These are phyloP conservation scores for Pythium sp. DNA, from an alignment of 352 stramenopile species.

Conservation along the genomic window DNA sequence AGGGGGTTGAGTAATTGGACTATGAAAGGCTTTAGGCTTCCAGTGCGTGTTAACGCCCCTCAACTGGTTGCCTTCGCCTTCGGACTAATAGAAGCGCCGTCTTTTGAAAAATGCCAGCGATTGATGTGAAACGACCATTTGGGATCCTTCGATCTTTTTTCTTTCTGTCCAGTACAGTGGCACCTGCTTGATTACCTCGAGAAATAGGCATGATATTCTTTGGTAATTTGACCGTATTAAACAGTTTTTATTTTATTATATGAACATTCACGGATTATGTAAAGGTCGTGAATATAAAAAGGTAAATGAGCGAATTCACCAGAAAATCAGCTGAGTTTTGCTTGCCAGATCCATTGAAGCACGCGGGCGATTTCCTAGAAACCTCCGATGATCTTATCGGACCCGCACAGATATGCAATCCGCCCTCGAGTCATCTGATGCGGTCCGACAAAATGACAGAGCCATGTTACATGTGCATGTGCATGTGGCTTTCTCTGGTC, in stretches of 20 bases:
- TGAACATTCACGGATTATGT: background rate
- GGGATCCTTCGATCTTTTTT: slow-evolving; percentile 3
- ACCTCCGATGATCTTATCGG: background rate
- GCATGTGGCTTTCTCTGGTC: background rate
- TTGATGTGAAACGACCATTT: slow-evolving; percentile 12
- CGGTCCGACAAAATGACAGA: background rate
- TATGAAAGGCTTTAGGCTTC: background rate
- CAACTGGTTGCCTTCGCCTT: background rate
- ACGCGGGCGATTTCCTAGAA: background rate
- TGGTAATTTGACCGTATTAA: background rate
- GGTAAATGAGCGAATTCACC: background rate
- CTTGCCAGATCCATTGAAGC: background rate
- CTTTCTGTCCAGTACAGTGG: slow-evolving; percentile 1
- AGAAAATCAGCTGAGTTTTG: background rate
- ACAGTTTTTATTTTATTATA: background rate
- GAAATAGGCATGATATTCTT: background rate
- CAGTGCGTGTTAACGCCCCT: background rate
- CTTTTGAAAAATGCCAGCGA: background rate
- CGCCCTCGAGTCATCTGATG: background rate
- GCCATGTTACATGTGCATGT: background rate
- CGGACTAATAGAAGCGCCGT: background rate
- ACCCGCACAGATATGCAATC: background rate
- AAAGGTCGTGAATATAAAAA: background rate
- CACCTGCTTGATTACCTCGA: background rate
- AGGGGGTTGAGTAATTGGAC: background rate